Evolutionary conservation across 2,329 filamentous ascomycete genomes (phyloP), one percentile per base, ranked within the genome.

Genomic region (Cladorrhinum sp.): DNA sequence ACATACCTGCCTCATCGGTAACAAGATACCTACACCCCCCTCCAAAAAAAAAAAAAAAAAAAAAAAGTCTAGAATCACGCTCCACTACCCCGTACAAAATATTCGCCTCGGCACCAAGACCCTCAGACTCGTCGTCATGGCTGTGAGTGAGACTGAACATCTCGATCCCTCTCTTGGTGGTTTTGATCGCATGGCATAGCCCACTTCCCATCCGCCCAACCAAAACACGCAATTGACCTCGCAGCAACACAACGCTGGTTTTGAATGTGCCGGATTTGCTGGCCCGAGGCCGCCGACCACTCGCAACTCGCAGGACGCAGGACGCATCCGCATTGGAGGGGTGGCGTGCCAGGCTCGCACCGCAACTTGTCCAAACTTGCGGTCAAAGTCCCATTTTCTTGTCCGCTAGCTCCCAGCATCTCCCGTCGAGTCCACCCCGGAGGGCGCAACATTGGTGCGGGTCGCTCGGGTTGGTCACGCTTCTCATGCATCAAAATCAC

Each of bases 291-390:
- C 62, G 60, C 62, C 62, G 26, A 57, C 58, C 57, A 49, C 49
- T 46, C 54, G 10, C 36, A 46, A 46, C 16, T 18, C 42, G 18
- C 42, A 23, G 12, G n/a, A 18, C 56, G 36, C 49, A n/a, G 18
- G 42, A 20, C 42, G 18, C 6, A 8, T 9, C 8, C 42, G 18
- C 5, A 20, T 8, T 14, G 16, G 42, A 46, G 42, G 42, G 42
- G 59, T 59, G 60, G 57, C 52, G 63, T 60, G 55, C 55, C 51
- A 53, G 52, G 55, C 58, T 63, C 66, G 65, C 64, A 46, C 42
- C 42, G 42, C 42, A 46, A 46, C 42, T 42, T 42, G 60, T 64
- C 64, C 62, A 64, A 65, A 68, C 59, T 68, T 65, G 64, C 64
- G 64, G 65, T 68, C 62, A 65, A n/a, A 61, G 36, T 55, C 16